phyloP scores from a whole-genome alignment of 2,329 filamentous ascomycete species.

The Pseudopithomyces maydicus region DNA sequence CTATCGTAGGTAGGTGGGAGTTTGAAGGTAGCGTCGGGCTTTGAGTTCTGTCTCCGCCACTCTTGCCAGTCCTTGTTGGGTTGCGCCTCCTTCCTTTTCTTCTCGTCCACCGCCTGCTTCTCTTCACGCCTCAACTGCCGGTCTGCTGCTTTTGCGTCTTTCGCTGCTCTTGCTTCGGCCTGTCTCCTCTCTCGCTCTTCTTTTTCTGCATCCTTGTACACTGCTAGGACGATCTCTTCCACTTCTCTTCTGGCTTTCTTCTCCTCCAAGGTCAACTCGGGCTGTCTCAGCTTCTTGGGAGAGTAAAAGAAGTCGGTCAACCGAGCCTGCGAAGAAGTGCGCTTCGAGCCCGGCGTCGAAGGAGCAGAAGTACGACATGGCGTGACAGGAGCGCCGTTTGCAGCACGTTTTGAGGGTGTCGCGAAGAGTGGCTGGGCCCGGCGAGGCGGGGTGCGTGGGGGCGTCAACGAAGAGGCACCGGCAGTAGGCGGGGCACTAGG shows the following conservation, averaged over 20 bases:
- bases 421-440: constrained; percentile 1
- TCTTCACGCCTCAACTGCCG: constrained; percentile 3
- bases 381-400: background rate
- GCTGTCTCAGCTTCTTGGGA: background rate
- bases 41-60: background rate
- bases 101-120: background rate
- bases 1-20: background rate
- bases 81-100: background rate
- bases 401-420: background rate
- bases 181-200: background rate
- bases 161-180: background rate
- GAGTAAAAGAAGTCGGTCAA: background rate
- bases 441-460: constrained; percentile 2
- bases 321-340: background rate
- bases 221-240: background rate
- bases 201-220: background rate
- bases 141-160: background rate
- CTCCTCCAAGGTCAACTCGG: background rate
- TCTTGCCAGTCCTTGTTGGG: background rate
- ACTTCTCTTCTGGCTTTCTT: background rate
- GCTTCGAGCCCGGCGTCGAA: background rate
- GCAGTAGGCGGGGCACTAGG: background rate
- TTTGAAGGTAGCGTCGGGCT: background rate
- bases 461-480: background rate
- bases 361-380: background rate